These are phyloP conservation scores for Picochlorum sp. DNA, from an alignment of 139 green algal species.

Conservation along the genomic window DNA sequence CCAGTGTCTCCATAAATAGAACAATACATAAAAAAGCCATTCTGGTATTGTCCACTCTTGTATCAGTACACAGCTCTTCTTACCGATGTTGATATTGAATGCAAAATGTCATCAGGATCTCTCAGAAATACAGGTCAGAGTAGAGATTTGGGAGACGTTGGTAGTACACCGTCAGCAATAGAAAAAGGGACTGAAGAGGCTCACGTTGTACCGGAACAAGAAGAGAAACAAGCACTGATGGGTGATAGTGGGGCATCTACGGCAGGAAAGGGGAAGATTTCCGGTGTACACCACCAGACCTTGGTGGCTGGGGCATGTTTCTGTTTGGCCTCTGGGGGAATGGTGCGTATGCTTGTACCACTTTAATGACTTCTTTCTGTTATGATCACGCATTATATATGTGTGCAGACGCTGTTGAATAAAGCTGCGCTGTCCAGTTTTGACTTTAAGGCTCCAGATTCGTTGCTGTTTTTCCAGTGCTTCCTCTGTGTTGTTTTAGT, in stretches of 20 bases:
- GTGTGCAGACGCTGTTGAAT: constrained; percentile 8
- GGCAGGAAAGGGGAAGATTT: too few species aligned
- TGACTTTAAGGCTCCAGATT: constrained; percentile 57
- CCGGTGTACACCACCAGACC: neutral
- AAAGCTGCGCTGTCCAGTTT: constrained; percentile 68
- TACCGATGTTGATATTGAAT: too few species aligned
- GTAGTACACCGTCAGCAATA: too few species aligned
- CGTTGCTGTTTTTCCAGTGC: constrained; percentile 81
- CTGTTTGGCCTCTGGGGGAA: constrained; percentile 10
- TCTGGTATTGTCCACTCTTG: too few species aligned
- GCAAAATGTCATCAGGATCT: too few species aligned
- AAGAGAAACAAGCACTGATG: constrained; percentile 56
- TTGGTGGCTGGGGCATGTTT: constrained; percentile 11
- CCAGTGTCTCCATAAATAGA: too few species aligned
- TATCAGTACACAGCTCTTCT: too few species aligned
- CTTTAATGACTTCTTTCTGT: neutral
- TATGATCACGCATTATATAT: neutral
- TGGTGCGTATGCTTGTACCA: constrained; percentile 6
- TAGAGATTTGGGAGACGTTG: too few species aligned
- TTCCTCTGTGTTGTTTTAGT: constrained; percentile 54
- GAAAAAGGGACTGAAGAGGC: too few species aligned
- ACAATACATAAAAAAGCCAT: too few species aligned
- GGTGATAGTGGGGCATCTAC: constrained; percentile 16
- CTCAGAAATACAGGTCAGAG: too few species aligned
- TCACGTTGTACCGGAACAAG: constrained; percentile 46